Percentiles rank a stretch among this genome's conserved stretches.
These are phyloP conservation scores for Syncephalis fuscata DNA, from an alignment of 371 early-diverging fungal genomes.

Conservation along the genomic window DNA sequence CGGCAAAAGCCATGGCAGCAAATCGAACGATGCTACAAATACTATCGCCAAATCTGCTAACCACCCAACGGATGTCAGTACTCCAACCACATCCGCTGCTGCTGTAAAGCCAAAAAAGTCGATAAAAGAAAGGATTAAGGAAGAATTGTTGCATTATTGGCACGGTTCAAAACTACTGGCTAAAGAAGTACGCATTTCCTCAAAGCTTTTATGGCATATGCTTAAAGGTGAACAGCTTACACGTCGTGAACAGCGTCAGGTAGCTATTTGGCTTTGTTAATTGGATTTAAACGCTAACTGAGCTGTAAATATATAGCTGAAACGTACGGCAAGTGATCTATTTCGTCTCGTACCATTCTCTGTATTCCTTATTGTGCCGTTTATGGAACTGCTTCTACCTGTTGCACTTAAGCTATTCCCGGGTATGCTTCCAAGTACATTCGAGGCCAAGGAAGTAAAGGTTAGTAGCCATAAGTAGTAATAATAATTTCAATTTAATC, in stretches of 20 bases:
- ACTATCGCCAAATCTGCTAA: too few relatives aligned
- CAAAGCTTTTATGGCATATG: constrained; percentile 57
- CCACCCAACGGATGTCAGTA: too few relatives aligned
- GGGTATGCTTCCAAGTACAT: constrained; percentile 92
- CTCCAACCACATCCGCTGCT: constrained; percentile 5
- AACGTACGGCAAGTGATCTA: constrained; percentile 76
- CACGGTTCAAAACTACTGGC: constrained; percentile 86
- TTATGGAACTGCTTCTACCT: constrained; percentile 85
- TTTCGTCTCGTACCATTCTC: constrained; percentile 83
- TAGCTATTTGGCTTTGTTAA: constrained; percentile 9
- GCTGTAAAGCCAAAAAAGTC: constrained; percentile 40
- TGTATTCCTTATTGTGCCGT: constrained; percentile 84
- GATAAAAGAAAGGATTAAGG: constrained; percentile 64
- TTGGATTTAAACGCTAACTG: background rate
- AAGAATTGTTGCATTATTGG: constrained; percentile 88
- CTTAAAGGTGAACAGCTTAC: constrained; percentile 62
- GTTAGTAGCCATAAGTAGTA: constrained; percentile 16
- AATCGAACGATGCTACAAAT: too few relatives aligned
- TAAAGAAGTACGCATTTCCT: constrained; percentile 74
- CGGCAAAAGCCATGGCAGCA: too few relatives aligned
- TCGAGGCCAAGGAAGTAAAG: constrained; percentile 73
- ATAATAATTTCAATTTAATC: background rate
- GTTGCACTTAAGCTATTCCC: constrained; percentile 89
- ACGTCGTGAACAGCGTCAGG: constrained; percentile 82
- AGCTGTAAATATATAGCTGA: constrained; percentile 23